A percentile compares a stretch with the other conserved stretches of the same genome.
Conservation (phyloP, 2,329 filamentous ascomycete species). For the Arthrobotrys sinensis region DNA sequence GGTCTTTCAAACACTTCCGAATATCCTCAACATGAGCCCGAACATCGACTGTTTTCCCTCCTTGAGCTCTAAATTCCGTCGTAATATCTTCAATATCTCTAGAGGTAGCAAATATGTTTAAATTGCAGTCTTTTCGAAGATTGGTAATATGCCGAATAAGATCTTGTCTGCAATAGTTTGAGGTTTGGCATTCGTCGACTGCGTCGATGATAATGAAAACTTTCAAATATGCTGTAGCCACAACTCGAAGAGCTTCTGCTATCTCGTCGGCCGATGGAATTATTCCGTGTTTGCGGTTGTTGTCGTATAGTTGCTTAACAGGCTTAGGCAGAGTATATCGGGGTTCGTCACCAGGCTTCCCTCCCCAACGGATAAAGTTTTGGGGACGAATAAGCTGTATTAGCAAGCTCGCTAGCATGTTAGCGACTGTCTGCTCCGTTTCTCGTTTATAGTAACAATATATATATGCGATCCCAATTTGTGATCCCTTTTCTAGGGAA, state of each 20-base stretch:
- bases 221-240: background rate
- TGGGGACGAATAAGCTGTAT: constrained; percentile 66
- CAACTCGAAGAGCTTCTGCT: no score
- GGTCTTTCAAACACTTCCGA: background rate
- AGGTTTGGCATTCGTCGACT: constrained; percentile 6
- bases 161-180: background rate
- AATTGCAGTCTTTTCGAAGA: constrained; percentile 59
- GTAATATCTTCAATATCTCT: constrained; percentile 1
- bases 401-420: constrained; percentile 66
- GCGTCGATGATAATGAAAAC: constrained; percentile 17
- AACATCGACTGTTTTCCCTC: background rate
- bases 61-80: background rate
- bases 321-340: background rate
- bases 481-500: constrained; percentile 42
- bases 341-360: background rate
- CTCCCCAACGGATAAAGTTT: background rate
- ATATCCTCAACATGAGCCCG: constrained; percentile 9
- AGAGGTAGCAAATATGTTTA: constrained; percentile 66
- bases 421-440: constrained; percentile 66
- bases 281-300: no score
- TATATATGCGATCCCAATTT: constrained; percentile 21
- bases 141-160: constrained; percentile 30
- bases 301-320: background rate
- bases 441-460: constrained; percentile 66
- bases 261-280: background rate